Evolutionary conservation across 345 rosid species (phyloP).

Genomic region (Melastoma malabathricum): DNA sequence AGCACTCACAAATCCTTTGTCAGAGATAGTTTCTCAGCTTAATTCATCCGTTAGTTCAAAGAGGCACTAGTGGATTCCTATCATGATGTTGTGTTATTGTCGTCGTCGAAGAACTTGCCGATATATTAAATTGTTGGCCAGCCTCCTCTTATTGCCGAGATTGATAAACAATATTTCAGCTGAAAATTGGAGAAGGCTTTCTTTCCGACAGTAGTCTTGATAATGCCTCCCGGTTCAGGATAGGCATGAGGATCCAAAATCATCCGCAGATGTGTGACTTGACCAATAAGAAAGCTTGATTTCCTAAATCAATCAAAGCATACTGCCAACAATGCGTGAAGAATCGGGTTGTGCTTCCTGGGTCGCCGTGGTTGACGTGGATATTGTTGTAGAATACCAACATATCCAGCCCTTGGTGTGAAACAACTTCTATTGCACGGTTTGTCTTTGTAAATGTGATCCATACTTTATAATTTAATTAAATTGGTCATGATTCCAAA

Average conservation of each 20-base stretch:
- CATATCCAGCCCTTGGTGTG: conserved; percentile 76
- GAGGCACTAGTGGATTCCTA: conserved; percentile 29
- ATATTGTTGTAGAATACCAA: conserved; percentile 61
- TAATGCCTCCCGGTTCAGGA: conserved; percentile 46
- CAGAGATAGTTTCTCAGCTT: conserved; percentile 39
- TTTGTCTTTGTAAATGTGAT: too few species aligned
- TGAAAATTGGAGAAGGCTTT: conserved; percentile 77
- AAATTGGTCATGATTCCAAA: conserved; percentile 18
- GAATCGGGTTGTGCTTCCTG: conserved; percentile 69
- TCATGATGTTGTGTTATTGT: conserved; percentile 43
- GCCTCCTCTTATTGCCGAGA: conserved; percentile 32
- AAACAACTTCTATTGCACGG: conserved; percentile 54
- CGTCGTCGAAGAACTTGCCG: conserved; percentile 27
- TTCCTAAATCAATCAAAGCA: conserved; percentile 53
- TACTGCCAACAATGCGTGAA: conserved; percentile 56
- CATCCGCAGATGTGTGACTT: conserved; percentile 37
- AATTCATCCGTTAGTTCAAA: conserved; percentile 33
- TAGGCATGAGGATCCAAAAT: conserved; percentile 18
- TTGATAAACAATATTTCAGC: conserved; percentile 59
- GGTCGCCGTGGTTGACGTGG: conserved; percentile 61
- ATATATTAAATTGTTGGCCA: conserved; percentile 61
- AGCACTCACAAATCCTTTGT: conserved; percentile 70
- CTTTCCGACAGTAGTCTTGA: conserved; percentile 34
- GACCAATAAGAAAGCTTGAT: conserved; percentile 28
- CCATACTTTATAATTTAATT: conserved; percentile 29